Conservation (phyloP, 192 early-diverging fungal species). For the Coemansia sp. region DNA sequence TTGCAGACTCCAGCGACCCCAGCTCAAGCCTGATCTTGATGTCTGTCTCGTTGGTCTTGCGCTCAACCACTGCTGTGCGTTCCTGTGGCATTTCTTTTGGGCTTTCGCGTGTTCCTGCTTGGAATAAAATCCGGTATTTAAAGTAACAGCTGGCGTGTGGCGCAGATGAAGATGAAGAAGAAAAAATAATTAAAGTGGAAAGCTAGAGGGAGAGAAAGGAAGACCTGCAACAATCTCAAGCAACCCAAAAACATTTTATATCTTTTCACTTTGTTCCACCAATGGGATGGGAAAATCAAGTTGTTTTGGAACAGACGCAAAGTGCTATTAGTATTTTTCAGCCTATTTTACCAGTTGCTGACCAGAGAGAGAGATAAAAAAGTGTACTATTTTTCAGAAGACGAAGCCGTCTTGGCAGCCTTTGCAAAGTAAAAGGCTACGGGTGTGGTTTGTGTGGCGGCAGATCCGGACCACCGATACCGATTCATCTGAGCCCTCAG, state of each 20-base stretch:
- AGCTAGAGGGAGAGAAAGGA: neutral
- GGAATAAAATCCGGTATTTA: neutral
- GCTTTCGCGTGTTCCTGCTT: neutral
- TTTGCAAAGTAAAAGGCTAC: slow-evolving; percentile 37
- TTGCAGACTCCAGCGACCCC: slow-evolving; percentile 54
- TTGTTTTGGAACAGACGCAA: too few relatives aligned
- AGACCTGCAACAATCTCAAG: too few relatives aligned
- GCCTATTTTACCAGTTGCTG: too few relatives aligned
- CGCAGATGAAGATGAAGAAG: slow-evolving; percentile 8
- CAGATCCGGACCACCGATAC: slow-evolving; percentile 47
- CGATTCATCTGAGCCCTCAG: slow-evolving; percentile 34
- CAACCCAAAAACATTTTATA: too few relatives aligned
- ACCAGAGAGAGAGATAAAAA: too few relatives aligned
- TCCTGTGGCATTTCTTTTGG: slow-evolving; percentile 20
- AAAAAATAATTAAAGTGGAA: neutral
- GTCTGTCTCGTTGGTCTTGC: slow-evolving; percentile 96
- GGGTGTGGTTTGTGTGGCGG: slow-evolving; percentile 24
- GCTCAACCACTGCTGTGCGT: slow-evolving; percentile 61
- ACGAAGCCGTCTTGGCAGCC: slow-evolving; percentile 6
- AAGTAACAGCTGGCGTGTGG: neutral
- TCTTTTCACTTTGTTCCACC: neutral
- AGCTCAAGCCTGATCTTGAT: slow-evolving; percentile 71
- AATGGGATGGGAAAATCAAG: neutral
- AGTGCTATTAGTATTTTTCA: neutral
- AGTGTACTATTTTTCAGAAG: slow-evolving; percentile 2